Conservation (phyloP, 192 early-diverging fungal genomes). For the Podila epicladia region DNA sequence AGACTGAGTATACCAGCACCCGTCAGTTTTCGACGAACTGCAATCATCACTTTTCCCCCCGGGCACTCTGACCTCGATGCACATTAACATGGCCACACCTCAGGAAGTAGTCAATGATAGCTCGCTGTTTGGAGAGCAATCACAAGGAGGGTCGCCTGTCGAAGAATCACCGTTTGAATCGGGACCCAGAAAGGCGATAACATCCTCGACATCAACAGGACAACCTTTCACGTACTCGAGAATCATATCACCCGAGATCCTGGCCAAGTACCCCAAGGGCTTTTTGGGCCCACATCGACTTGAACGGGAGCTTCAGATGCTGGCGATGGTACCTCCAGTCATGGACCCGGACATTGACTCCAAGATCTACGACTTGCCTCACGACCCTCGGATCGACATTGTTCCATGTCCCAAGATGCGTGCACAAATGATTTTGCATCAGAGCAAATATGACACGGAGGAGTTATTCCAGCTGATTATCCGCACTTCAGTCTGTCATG, state of each 20-base stretch:
- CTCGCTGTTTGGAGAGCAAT: conserved; percentile 13
- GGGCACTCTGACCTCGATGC: conserved; percentile 28
- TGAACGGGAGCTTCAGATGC: conserved; percentile 15
- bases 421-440: conserved; percentile 54
- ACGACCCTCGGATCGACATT: conserved; percentile 48
- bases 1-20: conserved; percentile 43
- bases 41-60: conserved; percentile 51
- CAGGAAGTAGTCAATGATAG: conserved; percentile 34
- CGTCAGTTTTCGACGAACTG: conserved; percentile 41
- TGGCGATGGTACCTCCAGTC: conserved; percentile 3
- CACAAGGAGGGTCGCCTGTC: not conserved
- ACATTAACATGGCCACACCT: conserved; percentile 33
- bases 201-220: not conserved
- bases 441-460: conserved; percentile 35
- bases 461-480: conserved; percentile 42
- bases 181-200: conserved; percentile 1
- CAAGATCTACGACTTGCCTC: conserved; percentile 38
- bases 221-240: not conserved
- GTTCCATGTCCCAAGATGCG: conserved; percentile 50
- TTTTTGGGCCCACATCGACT: conserved; percentile 13
- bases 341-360: conserved; percentile 33
- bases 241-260: not conserved
- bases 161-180: not conserved
- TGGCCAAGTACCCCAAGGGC: conserved; percentile 11
- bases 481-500: conserved; percentile 49